Evolutionary conservation across 2,329 filamentous ascomycete genomes (phyloP).

Genomic region (Botrytis squamosa): DNA sequence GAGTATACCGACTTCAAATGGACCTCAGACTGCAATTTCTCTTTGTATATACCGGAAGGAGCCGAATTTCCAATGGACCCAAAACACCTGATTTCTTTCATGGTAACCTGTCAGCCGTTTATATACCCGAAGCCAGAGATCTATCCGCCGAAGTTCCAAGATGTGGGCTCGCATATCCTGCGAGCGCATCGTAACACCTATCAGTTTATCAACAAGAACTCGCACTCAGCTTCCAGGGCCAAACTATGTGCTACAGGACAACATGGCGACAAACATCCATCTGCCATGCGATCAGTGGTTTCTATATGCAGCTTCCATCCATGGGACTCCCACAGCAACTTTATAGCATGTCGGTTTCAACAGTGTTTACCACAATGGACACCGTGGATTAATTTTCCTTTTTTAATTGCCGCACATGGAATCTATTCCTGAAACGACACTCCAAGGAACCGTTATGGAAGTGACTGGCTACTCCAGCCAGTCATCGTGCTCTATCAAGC

Average conservation of each 20-base stretch:
- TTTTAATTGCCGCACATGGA: slow-evolving; percentile 13
- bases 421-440: background rate
- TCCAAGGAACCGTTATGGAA: background rate
- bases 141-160: background rate
- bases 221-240: background rate
- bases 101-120: background rate
- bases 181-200: slow-evolving; percentile 10
- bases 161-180: slow-evolving; percentile 21
- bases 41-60: slow-evolving; percentile 14
- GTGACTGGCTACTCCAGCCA: slow-evolving; percentile 27
- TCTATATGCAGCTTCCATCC: slow-evolving; percentile 16
- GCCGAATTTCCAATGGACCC: background rate
- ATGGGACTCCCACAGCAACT: background rate
- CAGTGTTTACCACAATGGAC: slow-evolving; percentile 9
- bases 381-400: slow-evolving; percentile 18
- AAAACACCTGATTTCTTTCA: slow-evolving; percentile 1
- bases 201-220: background rate
- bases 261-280: background rate
- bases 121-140: background rate
- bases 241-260: background rate
- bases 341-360: background rate
- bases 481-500: slow-evolving; percentile 23
- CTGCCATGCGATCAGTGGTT: background rate
- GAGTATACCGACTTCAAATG: slow-evolving; percentile 17
- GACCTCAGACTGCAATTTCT: slow-evolving; percentile 14